Evolutionary conservation across 1,284 basidiomycete genomes (phyloP).

Genomic region (Marasmius tenuissimus): DNA sequence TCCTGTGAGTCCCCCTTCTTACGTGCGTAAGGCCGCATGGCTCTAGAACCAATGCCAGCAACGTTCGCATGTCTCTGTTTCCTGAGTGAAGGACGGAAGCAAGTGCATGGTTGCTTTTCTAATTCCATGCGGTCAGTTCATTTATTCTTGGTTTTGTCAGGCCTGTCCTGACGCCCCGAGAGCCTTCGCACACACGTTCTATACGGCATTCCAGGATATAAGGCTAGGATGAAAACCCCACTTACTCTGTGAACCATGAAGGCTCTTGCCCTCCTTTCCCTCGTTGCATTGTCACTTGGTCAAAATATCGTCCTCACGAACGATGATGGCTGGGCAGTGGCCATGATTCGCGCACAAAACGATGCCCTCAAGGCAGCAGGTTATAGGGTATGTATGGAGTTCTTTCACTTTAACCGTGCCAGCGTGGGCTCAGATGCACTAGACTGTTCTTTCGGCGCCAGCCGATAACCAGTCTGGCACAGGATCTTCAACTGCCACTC

Average conservation of each 20-base stretch:
- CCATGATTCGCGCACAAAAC: constrained; percentile 40
- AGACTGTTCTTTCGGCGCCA: constrained; percentile 41
- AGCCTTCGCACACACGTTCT: not conserved
- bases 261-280: not conserved
- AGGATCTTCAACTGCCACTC: constrained; percentile 32
- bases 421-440: not conserved
- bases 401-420: not conserved
- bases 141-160: no score
- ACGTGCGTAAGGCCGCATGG: no score
- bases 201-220: not conserved
- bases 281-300: not conserved
- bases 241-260: not conserved
- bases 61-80: no score
- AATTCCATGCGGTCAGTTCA: no score
- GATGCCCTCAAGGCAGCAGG: constrained; percentile 34
- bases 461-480: constrained; percentile 44
- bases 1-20: no score
- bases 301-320: constrained; percentile 19
- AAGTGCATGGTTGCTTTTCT: no score
- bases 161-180: no score
- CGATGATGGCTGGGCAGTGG: constrained; percentile 41
- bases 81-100: no score
- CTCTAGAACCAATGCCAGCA: no score
- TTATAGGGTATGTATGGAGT: constrained; percentile 34
- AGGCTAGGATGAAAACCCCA: not conserved